Evolutionary conservation across 257 asterid species (phyloP), one percentile per base, ranked within the genome.

Genomic region (Ocimum tenuiflorum): DNA sequence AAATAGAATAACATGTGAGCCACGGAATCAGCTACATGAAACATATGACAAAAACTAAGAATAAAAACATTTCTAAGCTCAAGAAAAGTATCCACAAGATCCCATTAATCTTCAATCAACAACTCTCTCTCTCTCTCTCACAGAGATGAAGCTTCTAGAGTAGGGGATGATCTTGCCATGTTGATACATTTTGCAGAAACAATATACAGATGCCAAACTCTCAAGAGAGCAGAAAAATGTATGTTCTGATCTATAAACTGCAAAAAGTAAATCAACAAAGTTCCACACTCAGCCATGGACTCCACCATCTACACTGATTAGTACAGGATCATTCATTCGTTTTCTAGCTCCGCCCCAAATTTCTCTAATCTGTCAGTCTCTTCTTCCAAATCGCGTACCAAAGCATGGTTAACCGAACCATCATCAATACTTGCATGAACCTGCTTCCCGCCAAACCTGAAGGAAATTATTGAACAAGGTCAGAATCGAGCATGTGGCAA

Each of bases 271-370:
- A 58, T 5, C 75, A 56, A 50, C 15, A 8, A 49, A 22, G 4
- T 24, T 63, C 22, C 17, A 15, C 62, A 72, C 60, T 52, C 47
- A 68, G 67, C 53, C 63, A 64, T 67, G 63, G 59, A 62, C 53
- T 69, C 4, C 31, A 35, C 8, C 47, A 17, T 63, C 35, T 45
- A 52, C 65, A 61, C 41, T 67, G 22, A 31, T 53, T 35, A 24
- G 41, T 18, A 43, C 39, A 41, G 41, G n/a, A 27, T 27, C 60
- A 47, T 65, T 83, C 73, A 86, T 10, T 77, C 95, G 10, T 82
- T 79, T 81, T 91, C 98, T 31, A 91, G 98, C 72, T 91, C 96
- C 22, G 95, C 88, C 51, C 98, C 96, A 50, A 87, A 89, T 78
- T 77, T 77, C 83, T 91, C 96, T 79, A 91, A 72, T 63, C 95